A percentile compares a stretch with the other conserved stretches of the same genome.
These are phyloP conservation scores for Penicillium canariense DNA, from an alignment of 495 filamentous ascomycete species.

Conservation along the genomic window DNA sequence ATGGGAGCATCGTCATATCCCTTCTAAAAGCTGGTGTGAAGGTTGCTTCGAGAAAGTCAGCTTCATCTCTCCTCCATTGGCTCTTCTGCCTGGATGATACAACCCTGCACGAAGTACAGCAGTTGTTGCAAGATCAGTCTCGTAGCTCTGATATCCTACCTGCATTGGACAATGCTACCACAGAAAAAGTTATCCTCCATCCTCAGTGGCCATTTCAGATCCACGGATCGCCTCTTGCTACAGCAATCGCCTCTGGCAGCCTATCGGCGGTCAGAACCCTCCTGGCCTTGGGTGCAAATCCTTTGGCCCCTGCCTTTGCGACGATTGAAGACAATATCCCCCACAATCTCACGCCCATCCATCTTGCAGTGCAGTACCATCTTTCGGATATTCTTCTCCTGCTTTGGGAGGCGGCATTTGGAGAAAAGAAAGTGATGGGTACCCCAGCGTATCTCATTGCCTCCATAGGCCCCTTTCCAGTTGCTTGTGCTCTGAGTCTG, in stretches of 20 bases:
- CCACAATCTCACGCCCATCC: slow-evolving; percentile 25
- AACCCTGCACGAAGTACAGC: not conserved
- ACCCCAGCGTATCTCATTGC: not conserved
- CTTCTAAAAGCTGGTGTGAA: not conserved
- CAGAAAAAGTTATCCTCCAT: slow-evolving; percentile 10
- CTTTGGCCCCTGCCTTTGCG: slow-evolving; percentile 1
- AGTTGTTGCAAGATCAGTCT: not conserved
- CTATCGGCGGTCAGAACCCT: slow-evolving; percentile 14
- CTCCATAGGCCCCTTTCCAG: slow-evolving; percentile 3
- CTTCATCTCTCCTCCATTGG: slow-evolving; percentile 14
- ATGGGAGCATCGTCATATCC: not conserved
- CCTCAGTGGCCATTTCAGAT: slow-evolving; percentile 27
- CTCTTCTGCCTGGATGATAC: slow-evolving; percentile 18
- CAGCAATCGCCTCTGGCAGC: slow-evolving; percentile 19
- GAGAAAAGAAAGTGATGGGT: not conserved
- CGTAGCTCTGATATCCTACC: not conserved
- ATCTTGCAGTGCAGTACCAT: slow-evolving; percentile 29
- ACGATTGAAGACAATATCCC: not conserved
- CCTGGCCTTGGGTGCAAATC: slow-evolving; percentile 9
- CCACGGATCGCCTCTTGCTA: slow-evolving; percentile 25
- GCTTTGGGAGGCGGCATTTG: slow-evolving; percentile 14
- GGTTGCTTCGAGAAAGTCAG: not conserved
- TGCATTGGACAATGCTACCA: slow-evolving; percentile 11
- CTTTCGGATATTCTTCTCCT: slow-evolving; percentile 16
- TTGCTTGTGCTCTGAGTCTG: slow-evolving; percentile 19